These are phyloP conservation scores for Chaetomium tenue DNA, from an alignment of 495 filamentous ascomycete species.

Conservation along the genomic window DNA sequence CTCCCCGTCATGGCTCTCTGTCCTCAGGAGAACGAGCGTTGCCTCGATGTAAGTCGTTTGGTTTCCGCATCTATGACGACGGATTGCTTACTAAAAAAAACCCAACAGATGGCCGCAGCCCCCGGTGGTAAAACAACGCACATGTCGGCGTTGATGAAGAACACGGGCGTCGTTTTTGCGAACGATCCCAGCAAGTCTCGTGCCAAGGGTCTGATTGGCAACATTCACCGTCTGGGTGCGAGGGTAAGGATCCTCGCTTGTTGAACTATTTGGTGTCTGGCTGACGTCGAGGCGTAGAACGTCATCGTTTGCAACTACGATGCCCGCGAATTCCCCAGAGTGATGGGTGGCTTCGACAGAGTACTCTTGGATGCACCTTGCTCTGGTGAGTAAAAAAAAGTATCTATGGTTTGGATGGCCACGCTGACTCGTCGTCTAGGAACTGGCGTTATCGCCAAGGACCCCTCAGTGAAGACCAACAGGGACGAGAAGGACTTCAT, in stretches of 20 bases:
- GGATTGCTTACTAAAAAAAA: conserved; percentile 39
- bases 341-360: conserved; percentile 89
- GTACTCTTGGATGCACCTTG: conserved; percentile 47
- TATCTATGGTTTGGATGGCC: too few relatives aligned
- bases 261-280: background rate
- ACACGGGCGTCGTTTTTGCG: conserved; percentile 92
- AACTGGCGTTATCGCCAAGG: conserved; percentile 86
- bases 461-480: conserved; percentile 93
- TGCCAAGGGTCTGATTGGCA: conserved; percentile 95
- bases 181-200: conserved; percentile 93
- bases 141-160: conserved; percentile 96
- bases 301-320: conserved; percentile 93
- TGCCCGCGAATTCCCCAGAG: conserved; percentile 85
- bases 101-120: conserved; percentile 77
- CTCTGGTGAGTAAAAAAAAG: conserved; percentile 30
- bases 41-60: conserved; percentile 50
- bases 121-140: conserved; percentile 98
- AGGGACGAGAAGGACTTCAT: conserved; percentile 89
- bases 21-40: conserved; percentile 86
- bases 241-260: conserved; percentile 40
- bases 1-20: conserved; percentile 96
- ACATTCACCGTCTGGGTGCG: conserved; percentile 90
- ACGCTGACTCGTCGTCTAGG: conserved; percentile 13
- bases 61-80: background rate
- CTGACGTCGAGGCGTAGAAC: conserved; percentile 48